Conservation (phyloP, 2,329 filamentous ascomycete species). For the Neonectria magnoliae region DNA sequence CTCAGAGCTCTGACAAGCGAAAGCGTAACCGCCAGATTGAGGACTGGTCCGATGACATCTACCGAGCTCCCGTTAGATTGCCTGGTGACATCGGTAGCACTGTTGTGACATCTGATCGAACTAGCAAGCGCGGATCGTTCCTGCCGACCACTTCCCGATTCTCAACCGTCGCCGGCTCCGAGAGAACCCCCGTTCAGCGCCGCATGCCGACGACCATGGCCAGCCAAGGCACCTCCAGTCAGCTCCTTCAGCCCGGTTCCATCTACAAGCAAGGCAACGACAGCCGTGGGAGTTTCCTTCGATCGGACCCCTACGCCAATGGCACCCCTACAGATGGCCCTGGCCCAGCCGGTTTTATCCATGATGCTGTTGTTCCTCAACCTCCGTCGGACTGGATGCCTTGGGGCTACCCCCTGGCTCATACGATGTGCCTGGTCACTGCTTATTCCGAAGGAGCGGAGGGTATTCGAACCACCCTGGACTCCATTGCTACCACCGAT, state of each 20-base stretch:
- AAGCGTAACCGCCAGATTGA: conserved; percentile 94
- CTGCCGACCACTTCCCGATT: conserved; percentile 95
- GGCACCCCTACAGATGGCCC: conserved; percentile 72
- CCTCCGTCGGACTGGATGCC: conserved; percentile 97
- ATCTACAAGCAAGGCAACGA: conserved; percentile 77
- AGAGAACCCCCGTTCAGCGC: conserved; percentile 61
- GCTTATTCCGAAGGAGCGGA: conserved; percentile 96
- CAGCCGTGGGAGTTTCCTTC: conserved; percentile 72
- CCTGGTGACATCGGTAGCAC: conserved; percentile 77
- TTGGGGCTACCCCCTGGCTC: conserved; percentile 93
- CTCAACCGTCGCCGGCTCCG: conserved; percentile 86
- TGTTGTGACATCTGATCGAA: conserved; percentile 69
- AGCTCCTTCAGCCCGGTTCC: conserved; percentile 74
- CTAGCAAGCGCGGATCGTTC: conserved; percentile 86
- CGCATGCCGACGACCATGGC: conserved; percentile 90
- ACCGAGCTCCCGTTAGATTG: conserved; percentile 85
- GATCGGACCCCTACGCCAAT: conserved; percentile 64
- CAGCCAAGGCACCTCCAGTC: conserved; percentile 81
- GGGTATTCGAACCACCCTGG: conserved; percentile 90
- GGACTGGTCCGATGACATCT: conserved; percentile 98
- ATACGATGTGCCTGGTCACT: conserved; percentile 93
- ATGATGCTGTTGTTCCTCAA: conserved; percentile 94
- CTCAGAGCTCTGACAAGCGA: conserved; percentile 81
- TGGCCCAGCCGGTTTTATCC: conserved; percentile 93
- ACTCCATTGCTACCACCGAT: conserved; percentile 96